Evolutionary conservation across 1,284 basidiomycete genomes (phyloP).

Genomic region (Apiotrichum montevideense): DNA sequence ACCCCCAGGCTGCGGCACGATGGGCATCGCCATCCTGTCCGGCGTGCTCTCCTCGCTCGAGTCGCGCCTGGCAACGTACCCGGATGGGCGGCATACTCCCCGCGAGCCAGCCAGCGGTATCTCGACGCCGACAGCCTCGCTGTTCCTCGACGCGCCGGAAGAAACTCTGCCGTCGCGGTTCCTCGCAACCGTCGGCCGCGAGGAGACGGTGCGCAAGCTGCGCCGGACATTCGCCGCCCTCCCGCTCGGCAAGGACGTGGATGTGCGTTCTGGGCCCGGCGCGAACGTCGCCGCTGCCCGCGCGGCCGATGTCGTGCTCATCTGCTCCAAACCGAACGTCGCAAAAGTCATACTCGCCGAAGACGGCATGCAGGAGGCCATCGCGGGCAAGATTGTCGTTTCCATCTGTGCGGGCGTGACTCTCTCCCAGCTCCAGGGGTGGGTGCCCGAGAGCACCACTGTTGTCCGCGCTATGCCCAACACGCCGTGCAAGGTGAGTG

Average conservation of each 20-base stretch:
- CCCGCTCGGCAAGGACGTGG: constrained; percentile 57
- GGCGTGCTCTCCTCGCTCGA: constrained; percentile 49
- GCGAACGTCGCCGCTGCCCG: constrained; percentile 66
- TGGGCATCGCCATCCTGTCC: constrained; percentile 94
- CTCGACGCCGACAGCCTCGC: constrained; percentile 58
- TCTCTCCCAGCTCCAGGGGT: constrained; percentile 68
- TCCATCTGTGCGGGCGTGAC: constrained; percentile 96
- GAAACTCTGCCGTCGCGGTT: constrained; percentile 71
- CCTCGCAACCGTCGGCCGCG: constrained; percentile 77
- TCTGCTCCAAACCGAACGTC: constrained; percentile 92
- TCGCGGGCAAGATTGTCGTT: constrained; percentile 84
- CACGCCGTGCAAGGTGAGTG: constrained; percentile 82
- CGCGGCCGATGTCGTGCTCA: constrained; percentile 74
- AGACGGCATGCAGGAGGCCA: constrained; percentile 75
- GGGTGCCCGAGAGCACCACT: constrained; percentile 69
- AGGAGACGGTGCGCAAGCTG: constrained; percentile 71
- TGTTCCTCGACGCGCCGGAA: constrained; percentile 51
- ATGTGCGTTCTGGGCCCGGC: constrained; percentile 58
- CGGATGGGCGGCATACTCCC: constrained; percentile 11
- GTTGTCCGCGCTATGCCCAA: constrained; percentile 98
- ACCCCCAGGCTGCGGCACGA: constrained; percentile 85
- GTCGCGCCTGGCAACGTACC: constrained; percentile 27
- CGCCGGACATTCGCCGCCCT: constrained; percentile 58
- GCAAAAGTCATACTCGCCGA: constrained; percentile 69
- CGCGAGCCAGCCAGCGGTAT: constrained; percentile 73